Base-by-base conservation (phyloP, 2,329 filamentous ascomycete species). In the Ophiosphaerella narmari region DNA sequence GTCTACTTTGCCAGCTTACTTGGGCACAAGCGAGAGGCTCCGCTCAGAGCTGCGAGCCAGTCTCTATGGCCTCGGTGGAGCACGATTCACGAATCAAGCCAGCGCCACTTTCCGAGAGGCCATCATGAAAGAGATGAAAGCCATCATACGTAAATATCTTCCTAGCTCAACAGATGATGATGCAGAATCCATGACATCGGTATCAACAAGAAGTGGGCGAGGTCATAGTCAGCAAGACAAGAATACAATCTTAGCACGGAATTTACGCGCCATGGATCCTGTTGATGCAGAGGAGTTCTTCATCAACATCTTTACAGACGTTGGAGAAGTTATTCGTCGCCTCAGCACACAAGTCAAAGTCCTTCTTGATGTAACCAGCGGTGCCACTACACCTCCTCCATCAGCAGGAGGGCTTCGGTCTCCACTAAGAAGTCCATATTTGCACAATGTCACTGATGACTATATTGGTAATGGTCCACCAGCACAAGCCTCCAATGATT, bases 111-210 rank as follows among this genome's bases (percentile, higher is more conserved):
- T 94, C 72, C 85, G 93, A 57, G 91, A 96, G 35, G 83, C 89
- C 0, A 85, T 96, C 11, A 77, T 96, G 54, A 86, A 89, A 42
- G 94, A 99, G 72, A 87, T 97, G 70, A 89, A 93, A 63, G 86
- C 84, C 31, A 78, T 97, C 41, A 93, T 99, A 42, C 84, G 91
- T 46, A 85, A 86, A 49, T 89, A 93, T 21, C 80, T 99, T 34
- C 94, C 94, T 0, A 96, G 91, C 66, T 96, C 93, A 9, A 94
- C 86, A 62, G 94, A 99, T 52, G 93, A 97, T 60, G 94, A 99
- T 68, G 90, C 88, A 54, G 90, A 94, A 69, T 96, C 91, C 0
- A 88, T 93, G 77, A 86, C 93, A 74, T 92, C 92, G 1, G 82
- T 86, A 0, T 95, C 92, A 3, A 97, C 93, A 1, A 78, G 85